These are phyloP conservation scores for Tubosaeta sp. DNA, from an alignment of 768 basidiomycete genomes.

Conservation along the genomic window DNA sequence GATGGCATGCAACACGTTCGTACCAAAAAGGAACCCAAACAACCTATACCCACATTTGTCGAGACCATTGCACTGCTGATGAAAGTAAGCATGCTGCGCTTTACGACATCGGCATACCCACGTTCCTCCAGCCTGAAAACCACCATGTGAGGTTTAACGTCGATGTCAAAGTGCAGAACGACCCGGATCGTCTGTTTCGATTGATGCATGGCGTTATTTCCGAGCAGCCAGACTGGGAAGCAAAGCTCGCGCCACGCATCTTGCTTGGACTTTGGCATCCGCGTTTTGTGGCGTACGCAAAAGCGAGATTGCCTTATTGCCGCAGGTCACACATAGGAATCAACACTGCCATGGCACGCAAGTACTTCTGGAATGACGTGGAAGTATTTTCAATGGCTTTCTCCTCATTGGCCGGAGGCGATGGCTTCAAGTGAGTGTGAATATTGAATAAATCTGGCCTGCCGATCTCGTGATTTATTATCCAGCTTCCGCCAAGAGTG, in stretches of 20 bases:
- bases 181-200: conserved; percentile 78
- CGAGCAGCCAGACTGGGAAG: conserved; percentile 67
- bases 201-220: conserved; percentile 71
- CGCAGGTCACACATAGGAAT: conserved; percentile 81
- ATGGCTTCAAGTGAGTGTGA: conserved; percentile 61
- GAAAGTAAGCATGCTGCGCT: conserved; percentile 43
- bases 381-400: conserved; percentile 87
- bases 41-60: conserved; percentile 85
- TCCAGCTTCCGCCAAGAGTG: conserved; percentile 78
- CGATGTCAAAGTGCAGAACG: conserved; percentile 92
- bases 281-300: conserved; percentile 76
- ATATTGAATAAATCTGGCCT: neutral
- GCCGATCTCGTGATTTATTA: conserved; percentile 4
- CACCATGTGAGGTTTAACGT: conserved; percentile 76
- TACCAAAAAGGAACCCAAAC: conserved; percentile 76
- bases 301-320: conserved; percentile 73
- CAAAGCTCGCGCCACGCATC: conserved; percentile 71
- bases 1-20: conserved; percentile 74
- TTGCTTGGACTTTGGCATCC: conserved; percentile 90
- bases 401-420: conserved; percentile 59
- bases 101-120: conserved; percentile 10
- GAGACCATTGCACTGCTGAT: conserved; percentile 81
- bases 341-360: conserved; percentile 65
- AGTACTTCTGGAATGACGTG: conserved; percentile 87
- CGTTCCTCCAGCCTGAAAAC: conserved; percentile 57